Evolutionary conservation across 768 basidiomycete genomes (phyloP), one percentile per base, ranked within the genome.

Genomic region (Mrakia gelida): DNA sequence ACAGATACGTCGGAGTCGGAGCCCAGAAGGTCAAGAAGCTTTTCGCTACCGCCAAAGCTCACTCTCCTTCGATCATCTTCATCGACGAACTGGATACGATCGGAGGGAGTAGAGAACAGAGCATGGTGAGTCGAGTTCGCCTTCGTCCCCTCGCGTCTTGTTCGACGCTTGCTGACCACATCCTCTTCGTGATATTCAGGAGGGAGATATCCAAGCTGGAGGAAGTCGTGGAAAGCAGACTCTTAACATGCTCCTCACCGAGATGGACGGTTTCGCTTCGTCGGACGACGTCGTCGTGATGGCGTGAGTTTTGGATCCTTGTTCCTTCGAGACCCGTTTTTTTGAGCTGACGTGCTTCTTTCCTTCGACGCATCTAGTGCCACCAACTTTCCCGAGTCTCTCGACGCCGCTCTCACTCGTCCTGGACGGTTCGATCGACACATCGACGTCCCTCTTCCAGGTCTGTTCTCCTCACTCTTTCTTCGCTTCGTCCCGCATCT

Each of bases 71-170:
- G 23, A 98, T 99, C 84, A 94, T 99, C 79, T 99, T 99, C 86
- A 98, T 99, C 81, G 95, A 98, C 81, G 95, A 98, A 82, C 86
- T 98, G 45, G 95, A 98, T 82, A 94, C 95, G 2, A 92, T 98
- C 80, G 95, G 95, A 71, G 91, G 92, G 28, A 95, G 62, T 28
- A 52, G 73, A 75, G 62, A 61, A 32, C 52, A 71, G 38, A 28
- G 76, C 52, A 52, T 54, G 54, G 52, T 56, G 30, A 30, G 59
- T 77, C n/a, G 21, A 11, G 6, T 28, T 63, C 38, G 18, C 72
- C 15, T 54, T n/a, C 13, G 10, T 32, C 43, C 32, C 21, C 45
- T 43, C n/a, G 30, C 61, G n/a, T 62, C 61, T 65, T 34, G 1
- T 9, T 16, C 18, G 62, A 65, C 34, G 13, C 7, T 67, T 6